A percentile compares a stretch with the other conserved stretches of the same genome.
phyloP scores from a whole-genome alignment of 176 grass and related monocot species.

The Carex littledalei region DNA sequence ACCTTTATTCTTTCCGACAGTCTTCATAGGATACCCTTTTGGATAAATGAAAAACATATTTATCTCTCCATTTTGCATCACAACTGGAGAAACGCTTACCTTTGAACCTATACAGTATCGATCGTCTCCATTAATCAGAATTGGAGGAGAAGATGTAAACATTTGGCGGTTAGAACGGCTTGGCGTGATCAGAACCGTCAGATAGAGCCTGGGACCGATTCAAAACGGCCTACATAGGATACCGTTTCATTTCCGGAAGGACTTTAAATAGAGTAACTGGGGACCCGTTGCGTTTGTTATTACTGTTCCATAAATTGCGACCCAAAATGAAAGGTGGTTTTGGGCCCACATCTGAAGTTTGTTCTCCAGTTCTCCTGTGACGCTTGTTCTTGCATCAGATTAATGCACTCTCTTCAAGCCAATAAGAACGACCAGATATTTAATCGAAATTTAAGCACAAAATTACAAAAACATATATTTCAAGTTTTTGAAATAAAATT shows the following conservation, averaged over 20 bases:
- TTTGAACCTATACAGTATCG: neutral
- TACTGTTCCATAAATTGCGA: constrained; percentile 6
- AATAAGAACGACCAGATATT: too few relatives aligned
- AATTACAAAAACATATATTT: too few relatives aligned
- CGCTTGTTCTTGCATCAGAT: neutral
- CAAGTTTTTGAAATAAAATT: too few relatives aligned
- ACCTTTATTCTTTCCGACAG: constrained; percentile 4
- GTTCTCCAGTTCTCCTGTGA: neutral
- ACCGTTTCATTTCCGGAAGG: constrained; percentile 3
- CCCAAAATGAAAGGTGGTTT: neutral
- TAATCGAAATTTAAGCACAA: too few relatives aligned
- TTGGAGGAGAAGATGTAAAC: neutral
- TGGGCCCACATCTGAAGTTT: neutral
- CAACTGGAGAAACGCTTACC: neutral
- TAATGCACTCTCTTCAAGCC: neutral
- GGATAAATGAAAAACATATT: neutral
- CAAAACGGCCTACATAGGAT: constrained; percentile 8
- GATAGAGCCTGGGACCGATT: neutral
- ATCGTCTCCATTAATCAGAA: neutral
- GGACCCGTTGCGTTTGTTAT: neutral
- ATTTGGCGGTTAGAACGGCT: neutral
- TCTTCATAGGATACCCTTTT: constrained; percentile 4
- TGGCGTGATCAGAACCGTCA: constrained; percentile 3
- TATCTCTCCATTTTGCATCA: neutral
- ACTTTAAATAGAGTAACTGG: neutral